phyloP scores from a whole-genome alignment of 371 early-diverging fungal species.

The Apophysomyces ossiformis region DNA sequence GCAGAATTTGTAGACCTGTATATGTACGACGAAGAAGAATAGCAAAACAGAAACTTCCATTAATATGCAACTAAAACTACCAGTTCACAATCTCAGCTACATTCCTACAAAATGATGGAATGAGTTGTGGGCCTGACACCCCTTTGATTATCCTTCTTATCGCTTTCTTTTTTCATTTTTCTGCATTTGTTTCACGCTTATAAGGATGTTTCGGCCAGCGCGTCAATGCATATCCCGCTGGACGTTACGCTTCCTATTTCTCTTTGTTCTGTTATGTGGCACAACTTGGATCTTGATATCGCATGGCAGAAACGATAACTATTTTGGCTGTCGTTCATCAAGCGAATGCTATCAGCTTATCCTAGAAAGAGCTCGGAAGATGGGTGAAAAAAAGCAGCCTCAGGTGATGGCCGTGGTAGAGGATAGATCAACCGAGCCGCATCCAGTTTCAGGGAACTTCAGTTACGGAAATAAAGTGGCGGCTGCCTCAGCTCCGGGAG shows the following conservation, averaged over 20 bases:
- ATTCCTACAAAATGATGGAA: conserved; percentile 8
- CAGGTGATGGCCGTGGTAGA: not conserved
- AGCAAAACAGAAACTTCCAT: not conserved
- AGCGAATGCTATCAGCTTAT: conserved; percentile 2
- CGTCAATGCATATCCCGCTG: conserved; percentile 4
- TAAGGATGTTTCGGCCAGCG: conserved; percentile 3
- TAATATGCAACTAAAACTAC: not conserved
- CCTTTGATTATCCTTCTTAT: not conserved
- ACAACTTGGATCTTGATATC: not conserved
- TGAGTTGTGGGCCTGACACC: not conserved
- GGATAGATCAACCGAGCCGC: conserved; percentile 1
- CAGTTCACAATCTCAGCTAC: conserved; percentile 5
- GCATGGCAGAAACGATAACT: not conserved
- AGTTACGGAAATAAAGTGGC: not conserved
- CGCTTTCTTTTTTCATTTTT: not conserved
- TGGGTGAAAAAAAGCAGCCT: not conserved
- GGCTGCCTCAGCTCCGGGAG: not conserved
- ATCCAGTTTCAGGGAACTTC: not conserved
- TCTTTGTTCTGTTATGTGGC: not conserved
- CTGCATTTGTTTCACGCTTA: not conserved
- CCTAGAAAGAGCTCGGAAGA: conserved; percentile 1
- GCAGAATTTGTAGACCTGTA: conserved; percentile 15
- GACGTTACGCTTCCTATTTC: conserved; percentile 2
- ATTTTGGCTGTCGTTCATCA: not conserved
- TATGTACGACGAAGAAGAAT: not conserved